A percentile compares a stretch with the other conserved stretches of the same genome.
phyloP scores from a whole-genome alignment of 129 eudicot species.

The Smallanthus sonchifolius region DNA sequence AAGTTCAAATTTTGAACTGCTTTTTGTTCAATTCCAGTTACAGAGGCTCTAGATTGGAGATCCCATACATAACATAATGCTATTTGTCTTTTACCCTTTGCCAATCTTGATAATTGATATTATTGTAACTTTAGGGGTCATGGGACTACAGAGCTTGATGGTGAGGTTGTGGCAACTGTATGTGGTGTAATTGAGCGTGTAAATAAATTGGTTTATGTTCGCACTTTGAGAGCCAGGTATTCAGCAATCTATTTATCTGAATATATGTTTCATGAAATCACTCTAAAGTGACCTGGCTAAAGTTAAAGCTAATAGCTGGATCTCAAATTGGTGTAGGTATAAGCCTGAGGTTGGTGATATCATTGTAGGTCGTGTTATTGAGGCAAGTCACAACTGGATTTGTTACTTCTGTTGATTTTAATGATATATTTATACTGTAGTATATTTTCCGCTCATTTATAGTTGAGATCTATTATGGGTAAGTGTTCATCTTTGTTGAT shows the following conservation, averaged over 20 bases:
- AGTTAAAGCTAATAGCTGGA: slow-evolving; percentile 13
- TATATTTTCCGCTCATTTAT: background rate
- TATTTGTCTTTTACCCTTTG: background rate
- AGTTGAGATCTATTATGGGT: background rate
- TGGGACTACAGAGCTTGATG: slow-evolving; percentile 76
- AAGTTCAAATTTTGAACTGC: background rate
- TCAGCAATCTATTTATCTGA: background rate
- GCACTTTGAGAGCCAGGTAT: slow-evolving; percentile 82
- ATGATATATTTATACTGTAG: background rate
- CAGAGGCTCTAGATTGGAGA: background rate
- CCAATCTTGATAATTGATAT: background rate
- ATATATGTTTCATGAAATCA: background rate
- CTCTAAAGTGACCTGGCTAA: background rate
- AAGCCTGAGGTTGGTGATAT: slow-evolving; percentile 95
- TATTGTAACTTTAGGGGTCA: slow-evolving; percentile 58
- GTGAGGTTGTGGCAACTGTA: slow-evolving; percentile 72
- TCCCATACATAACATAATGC: background rate
- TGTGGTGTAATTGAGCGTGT: slow-evolving; percentile 97
- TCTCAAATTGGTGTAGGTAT: slow-evolving; percentile 52
- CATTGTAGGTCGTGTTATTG: slow-evolving; percentile 86
- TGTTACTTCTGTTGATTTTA: background rate
- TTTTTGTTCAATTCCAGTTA: background rate
- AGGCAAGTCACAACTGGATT: slow-evolving; percentile 33
- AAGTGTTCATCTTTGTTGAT: background rate
- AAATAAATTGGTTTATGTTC: slow-evolving; percentile 74